phyloP scores from a whole-genome alignment of 2,329 filamentous ascomycete genomes.

The Cucurbitaria berberidis region DNA sequence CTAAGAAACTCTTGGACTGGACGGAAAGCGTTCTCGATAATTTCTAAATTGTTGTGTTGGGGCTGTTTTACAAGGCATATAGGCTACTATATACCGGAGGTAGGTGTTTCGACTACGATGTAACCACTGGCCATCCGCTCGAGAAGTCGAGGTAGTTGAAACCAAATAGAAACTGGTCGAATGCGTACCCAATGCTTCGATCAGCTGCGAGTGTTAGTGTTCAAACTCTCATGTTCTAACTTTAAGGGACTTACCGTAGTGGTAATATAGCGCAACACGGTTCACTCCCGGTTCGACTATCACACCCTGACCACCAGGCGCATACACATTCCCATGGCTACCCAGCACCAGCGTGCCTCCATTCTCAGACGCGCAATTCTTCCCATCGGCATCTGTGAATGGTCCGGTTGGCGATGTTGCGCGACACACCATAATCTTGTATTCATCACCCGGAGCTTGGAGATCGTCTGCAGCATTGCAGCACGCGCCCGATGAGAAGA shows the following conservation, averaged over 20 bases:
- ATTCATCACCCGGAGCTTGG: conserved; percentile 63
- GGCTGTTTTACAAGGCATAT: not conserved
- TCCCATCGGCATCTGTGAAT: conserved; percentile 49
- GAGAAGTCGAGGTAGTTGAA: conserved; percentile 14
- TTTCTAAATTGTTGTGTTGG: not conserved
- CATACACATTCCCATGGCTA: conserved; percentile 53
- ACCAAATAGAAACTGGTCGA: conserved; percentile 9
- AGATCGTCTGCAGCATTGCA: conserved; percentile 57
- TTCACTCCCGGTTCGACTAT: conserved; percentile 11
- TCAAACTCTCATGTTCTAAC: not conserved
- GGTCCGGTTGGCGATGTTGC: conserved; percentile 56
- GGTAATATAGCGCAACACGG: conserved; percentile 24
- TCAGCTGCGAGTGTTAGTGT: not conserved
- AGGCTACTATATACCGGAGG: not conserved
- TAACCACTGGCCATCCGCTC: conserved; percentile 10
- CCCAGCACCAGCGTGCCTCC: conserved; percentile 65
- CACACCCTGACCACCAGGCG: conserved; percentile 26
- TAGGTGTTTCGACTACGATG: not conserved
- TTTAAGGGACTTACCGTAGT: conserved; percentile 14
- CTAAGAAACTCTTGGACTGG: conserved; percentile 24
- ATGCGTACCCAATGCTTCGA: conserved; percentile 7
- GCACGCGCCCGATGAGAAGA: conserved; percentile 64
- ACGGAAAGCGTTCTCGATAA: conserved; percentile 21
- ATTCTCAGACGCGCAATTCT: conserved; percentile 52
- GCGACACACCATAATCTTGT: conserved; percentile 67